Base-by-base conservation (phyloP, 345 rosid genomes). In the Limnanthes douglasii region DNA sequence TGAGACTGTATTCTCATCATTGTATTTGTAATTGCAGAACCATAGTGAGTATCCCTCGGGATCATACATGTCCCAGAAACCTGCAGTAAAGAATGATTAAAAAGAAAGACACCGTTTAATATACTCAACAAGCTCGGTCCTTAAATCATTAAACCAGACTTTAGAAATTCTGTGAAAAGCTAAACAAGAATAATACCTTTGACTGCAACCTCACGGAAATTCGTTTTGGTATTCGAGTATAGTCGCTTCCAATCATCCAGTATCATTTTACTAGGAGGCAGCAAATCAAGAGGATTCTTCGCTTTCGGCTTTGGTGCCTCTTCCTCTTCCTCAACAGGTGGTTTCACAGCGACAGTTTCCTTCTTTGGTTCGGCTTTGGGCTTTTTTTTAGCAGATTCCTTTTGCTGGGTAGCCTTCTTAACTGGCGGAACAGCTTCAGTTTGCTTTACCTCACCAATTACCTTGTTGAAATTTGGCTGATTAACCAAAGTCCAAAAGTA, bases 51-150 rank as follows among this genome's bases (percentile, higher is more conserved):
- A 90, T 18, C 98, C 98, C 68, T 90, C 95, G 0, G 94, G 85
- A 57, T 90, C 98, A 43, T 79, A 84, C 95, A 90, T 90, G 60
- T 84, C 98, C 98, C 98, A 90, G 71, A 90, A 90, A 31, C 98
- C 98, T 90, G 62, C 64, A 61, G 37, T 6, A 18, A 17, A n/a
- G n/a, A n/a, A n/a, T n/a, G n/a, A n/a, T n/a, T n/a, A n/a, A n/a
- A n/a, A n/a, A n/a, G n/a, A n/a, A n/a, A n/a, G n/a, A n/a, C n/a
- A n/a, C n/a, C n/a, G n/a, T n/a, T 37, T 18, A 1, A 19, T 8
- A 21, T 18, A 47, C 34, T 9, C 34, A 11, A 28, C 41, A 6
- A 41, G 10, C 33, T 30, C 21, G 27, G 33, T 10, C 15, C 0
- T 3, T 2, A 53, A 3, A 23, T 8, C 8, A 27, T n/a, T 6